These are phyloP conservation scores for Talaromyces sp. DNA, from an alignment of 2,329 filamentous ascomycete species.

Conservation along the genomic window DNA sequence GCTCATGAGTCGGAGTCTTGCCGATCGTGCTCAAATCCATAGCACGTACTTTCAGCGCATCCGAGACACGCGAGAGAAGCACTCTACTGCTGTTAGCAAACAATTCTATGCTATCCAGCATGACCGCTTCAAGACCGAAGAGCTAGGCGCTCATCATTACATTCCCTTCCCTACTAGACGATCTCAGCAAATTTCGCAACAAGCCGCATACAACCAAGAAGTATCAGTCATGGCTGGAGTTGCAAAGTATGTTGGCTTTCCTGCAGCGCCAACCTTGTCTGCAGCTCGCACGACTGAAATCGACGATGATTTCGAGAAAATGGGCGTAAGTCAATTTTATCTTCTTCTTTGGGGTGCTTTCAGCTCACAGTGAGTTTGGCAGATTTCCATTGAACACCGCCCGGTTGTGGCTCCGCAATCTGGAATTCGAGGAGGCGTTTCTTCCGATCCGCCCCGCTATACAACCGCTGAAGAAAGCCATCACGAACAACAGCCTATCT, in stretches of 20 bases:
- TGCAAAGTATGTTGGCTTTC: conserved; percentile 94
- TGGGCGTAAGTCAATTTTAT: conserved; percentile 65
- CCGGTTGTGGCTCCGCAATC: conserved; percentile 11
- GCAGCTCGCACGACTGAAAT: conserved; percentile 69
- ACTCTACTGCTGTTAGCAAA: conserved; percentile 76
- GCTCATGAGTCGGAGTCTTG: conserved; percentile 70
- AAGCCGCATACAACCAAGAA: conserved; percentile 89
- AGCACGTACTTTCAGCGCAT: conserved; percentile 86
- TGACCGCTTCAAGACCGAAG: conserved; percentile 74
- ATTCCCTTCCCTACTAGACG: conserved; percentile 75
- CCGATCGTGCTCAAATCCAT: conserved; percentile 79
- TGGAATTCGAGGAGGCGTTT: conserved; percentile 14
- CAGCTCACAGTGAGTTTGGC: neutral
- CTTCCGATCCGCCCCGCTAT: conserved; percentile 30
- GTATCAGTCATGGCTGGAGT: conserved; percentile 87
- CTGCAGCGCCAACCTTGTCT: conserved; percentile 81
- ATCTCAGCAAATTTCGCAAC: conserved; percentile 75
- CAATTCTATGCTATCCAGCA: conserved; percentile 92
- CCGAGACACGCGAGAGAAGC: conserved; percentile 75
- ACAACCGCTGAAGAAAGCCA: conserved; percentile 76
- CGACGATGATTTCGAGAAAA: conserved; percentile 83
- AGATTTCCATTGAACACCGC: conserved; percentile 18
- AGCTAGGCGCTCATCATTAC: conserved; percentile 75
- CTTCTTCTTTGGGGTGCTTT: conserved; percentile 19
- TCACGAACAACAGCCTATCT: conserved; percentile 74